A percentile compares a stretch with the other conserved stretches of the same genome.
Conservation (phyloP, 2,329 filamentous ascomycete species). For the Apiospora sp. region DNA sequence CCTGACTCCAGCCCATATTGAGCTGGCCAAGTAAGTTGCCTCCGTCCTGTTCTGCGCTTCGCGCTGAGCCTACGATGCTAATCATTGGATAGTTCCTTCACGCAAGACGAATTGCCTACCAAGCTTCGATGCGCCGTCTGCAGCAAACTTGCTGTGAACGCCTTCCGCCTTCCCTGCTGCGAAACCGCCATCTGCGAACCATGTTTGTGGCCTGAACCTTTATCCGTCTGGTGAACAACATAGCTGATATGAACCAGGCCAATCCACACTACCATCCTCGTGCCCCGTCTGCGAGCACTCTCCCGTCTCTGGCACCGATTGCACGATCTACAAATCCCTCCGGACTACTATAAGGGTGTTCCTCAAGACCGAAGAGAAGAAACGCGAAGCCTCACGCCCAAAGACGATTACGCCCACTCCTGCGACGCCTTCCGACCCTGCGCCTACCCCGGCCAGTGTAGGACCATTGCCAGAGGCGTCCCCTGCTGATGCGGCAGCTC, state of each 20-base stretch:
- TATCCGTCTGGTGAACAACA: background rate
- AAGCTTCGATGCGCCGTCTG: constrained; percentile 96
- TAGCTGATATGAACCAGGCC: constrained; percentile 62
- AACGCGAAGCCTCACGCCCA: constrained; percentile 71
- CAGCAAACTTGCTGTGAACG: constrained; percentile 88
- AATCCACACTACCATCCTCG: constrained; percentile 75
- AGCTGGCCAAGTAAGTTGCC: constrained; percentile 63
- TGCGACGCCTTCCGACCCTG: constrained; percentile 30
- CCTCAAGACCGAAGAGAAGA: constrained; percentile 89
- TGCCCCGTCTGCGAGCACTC: constrained; percentile 95
- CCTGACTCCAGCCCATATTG: constrained; percentile 60
- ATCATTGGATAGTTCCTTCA: constrained; percentile 67
- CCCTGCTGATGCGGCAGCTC: constrained; percentile 29
- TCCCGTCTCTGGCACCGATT: constrained; percentile 85
- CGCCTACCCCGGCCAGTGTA: background rate
- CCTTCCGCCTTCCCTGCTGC: constrained; percentile 91
- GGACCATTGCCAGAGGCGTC: constrained; percentile 32
- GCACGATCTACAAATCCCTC: constrained; percentile 88
- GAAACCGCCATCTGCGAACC: constrained; percentile 92
- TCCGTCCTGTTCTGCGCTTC: background rate
- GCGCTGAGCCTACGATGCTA: constrained; percentile 25
- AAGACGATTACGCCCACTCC: constrained; percentile 52
- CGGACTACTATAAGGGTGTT: constrained; percentile 93
- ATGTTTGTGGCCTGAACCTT: constrained; percentile 61
- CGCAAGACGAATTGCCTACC: constrained; percentile 88